Base-by-base conservation (phyloP, 2,329 filamentous ascomycete species). In the Penicillium concentricum region DNA sequence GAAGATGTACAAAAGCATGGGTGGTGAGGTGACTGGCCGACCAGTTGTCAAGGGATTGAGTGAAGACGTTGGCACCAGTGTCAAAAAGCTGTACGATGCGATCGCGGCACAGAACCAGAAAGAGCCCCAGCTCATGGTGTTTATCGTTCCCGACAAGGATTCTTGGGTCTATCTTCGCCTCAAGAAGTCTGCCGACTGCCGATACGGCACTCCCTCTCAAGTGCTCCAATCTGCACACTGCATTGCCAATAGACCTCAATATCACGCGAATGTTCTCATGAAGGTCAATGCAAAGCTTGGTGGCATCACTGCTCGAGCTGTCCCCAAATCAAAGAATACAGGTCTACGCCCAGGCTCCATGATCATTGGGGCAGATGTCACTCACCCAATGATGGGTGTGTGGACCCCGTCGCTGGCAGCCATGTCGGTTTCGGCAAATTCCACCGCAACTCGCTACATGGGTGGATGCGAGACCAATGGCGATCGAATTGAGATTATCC, bases 281-380 rank as follows among this genome's bases (percentile, higher is more conserved):
- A 99, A 99, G 78, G 86, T 99, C 63, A 97, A 99, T 67, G 89
- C 91, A 4, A 99, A 99, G 78, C 83, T 99, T 2, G 94, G 94
- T 15, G 94, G 94, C 6, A 83, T 85, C 0, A 97, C 91, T 1
- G 87, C 77, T 58, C 74, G 79, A 49, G 80, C 78, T 2, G 66
- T 80, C n/a, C 69, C 76, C 3, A 71, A 69, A 78, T 51, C 79
- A 72, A 43, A 70, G 68, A 37, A 70, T 61, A 50, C 74, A 67
- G 67, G 74, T 13, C 43, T 74, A 22, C 68, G 73, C 48, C 68
- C 73, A 46, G 65, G 61, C 0, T 94, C 91, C 0, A 88, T 96
- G 82, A 86, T 97, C 46, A 88, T 99, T 57, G 94, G 93, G 22
- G 88, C 90, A 0, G 94, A 99, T 71, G 90, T 99, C 0, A 96